These are phyloP conservation scores for Teunomyces gatunensis DNA, from an alignment of 805 yeast species.

Conservation along the genomic window DNA sequence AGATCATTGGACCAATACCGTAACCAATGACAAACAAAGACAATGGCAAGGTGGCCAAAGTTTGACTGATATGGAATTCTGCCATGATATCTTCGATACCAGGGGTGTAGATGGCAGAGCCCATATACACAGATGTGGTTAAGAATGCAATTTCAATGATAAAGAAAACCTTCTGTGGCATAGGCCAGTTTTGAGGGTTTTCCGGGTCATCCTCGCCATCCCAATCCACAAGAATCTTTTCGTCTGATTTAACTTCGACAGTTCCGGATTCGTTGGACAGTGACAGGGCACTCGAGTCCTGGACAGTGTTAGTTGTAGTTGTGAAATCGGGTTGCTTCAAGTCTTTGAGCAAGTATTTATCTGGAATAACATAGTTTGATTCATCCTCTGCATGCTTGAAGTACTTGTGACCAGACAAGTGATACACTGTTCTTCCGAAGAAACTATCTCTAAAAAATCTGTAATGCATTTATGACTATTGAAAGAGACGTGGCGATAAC, in stretches of 20 bases:
- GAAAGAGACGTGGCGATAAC: constrained; percentile 22
- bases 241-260: background rate
- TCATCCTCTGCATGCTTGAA: constrained; percentile 18
- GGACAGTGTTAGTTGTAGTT: background rate
- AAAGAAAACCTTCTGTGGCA: constrained; percentile 35
- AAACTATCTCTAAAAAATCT: constrained; percentile 31
- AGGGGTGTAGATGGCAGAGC: constrained; percentile 56
- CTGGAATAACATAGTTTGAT: constrained; percentile 16
- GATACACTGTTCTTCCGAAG: constrained; percentile 27
- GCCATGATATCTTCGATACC: constrained; percentile 43
- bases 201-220: constrained; percentile 51
- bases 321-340: background rate
- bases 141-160: constrained; percentile 40
- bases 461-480: constrained; percentile 15
- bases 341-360: constrained; percentile 10
- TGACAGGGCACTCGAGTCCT: background rate
- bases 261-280: background rate
- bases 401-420: constrained; percentile 23
- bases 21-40: constrained; percentile 58
- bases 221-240: constrained; percentile 37
- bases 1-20: constrained; percentile 58
- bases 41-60: constrained; percentile 50
- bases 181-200: constrained; percentile 58
- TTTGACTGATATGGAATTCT: constrained; percentile 44
- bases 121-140: constrained; percentile 53